Conservation (phyloP, 2,329 filamentous ascomycete genomes). For the Madurella mycetomatis region DNA sequence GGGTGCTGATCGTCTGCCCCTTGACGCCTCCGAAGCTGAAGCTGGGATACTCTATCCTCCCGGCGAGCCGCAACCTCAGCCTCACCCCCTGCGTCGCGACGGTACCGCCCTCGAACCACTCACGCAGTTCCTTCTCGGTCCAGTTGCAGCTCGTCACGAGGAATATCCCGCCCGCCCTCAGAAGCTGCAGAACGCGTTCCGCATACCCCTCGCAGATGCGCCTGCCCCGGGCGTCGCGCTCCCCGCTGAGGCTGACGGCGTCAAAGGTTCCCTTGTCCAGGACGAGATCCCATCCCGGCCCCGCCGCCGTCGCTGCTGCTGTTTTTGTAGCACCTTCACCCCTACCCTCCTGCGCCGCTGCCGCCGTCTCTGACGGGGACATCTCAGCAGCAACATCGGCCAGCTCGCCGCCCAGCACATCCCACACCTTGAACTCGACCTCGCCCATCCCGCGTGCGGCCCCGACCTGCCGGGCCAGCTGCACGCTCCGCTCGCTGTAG, state of each 20-base stretch:
- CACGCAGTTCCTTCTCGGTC: constrained; percentile 80
- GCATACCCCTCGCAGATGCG: constrained; percentile 73
- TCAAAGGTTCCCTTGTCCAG: constrained; percentile 99
- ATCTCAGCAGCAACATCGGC: constrained; percentile 27
- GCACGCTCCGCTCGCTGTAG: constrained; percentile 72
- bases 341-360: no score
- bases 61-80: constrained; percentile 54
- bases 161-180: constrained; percentile 68
- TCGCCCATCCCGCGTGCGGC: constrained; percentile 22
- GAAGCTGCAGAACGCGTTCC: constrained; percentile 60
- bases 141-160: constrained; percentile 96
- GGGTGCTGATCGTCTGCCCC: constrained; percentile 81
- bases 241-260: constrained; percentile 73
- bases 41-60: constrained; percentile 71
- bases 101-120: constrained; percentile 64
- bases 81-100: constrained; percentile 23
- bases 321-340: no score
- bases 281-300: constrained; percentile 74
- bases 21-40: constrained; percentile 88
- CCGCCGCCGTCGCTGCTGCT: background rate
- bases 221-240: constrained; percentile 47
- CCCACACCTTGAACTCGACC: constrained; percentile 54
- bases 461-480: constrained; percentile 63
- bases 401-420: constrained; percentile 50
- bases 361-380: no score